Conservation (phyloP, 75 land plant species). For the Adiantum capillusveneris region DNA sequence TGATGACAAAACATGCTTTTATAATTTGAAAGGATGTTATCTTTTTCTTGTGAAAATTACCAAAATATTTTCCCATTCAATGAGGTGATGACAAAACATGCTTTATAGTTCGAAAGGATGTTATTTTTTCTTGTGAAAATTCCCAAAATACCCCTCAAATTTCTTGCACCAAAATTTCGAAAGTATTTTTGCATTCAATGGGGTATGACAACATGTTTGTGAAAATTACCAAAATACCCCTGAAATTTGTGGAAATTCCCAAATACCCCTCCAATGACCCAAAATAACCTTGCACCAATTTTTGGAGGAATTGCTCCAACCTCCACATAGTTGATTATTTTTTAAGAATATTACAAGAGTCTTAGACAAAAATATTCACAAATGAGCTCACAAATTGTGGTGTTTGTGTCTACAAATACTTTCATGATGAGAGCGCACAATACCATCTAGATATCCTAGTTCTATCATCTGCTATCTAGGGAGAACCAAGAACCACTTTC, state of each 20-base stretch:
- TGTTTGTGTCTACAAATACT: too few species aligned
- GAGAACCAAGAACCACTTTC: too few species aligned
- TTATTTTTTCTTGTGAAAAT: neutral
- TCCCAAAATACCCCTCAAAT: neutral
- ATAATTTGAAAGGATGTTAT: neutral
- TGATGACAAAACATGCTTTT: neutral
- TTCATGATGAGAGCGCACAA: too few species aligned
- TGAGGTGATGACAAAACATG: neutral
- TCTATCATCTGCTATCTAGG: too few species aligned
- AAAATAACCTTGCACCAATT: neutral
- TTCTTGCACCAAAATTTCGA: neutral
- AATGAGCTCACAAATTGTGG: too few species aligned
- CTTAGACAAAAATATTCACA: too few species aligned
- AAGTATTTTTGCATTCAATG: conserved; percentile 35
- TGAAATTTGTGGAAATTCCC: neutral
- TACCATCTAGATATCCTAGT: too few species aligned
- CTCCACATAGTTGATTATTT: too few species aligned
- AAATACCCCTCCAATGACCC: neutral
- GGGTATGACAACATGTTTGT: neutral
- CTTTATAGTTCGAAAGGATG: neutral
- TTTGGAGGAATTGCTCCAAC: too few species aligned
- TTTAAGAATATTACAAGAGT: too few species aligned
- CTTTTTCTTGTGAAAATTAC: neutral
- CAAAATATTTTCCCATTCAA: conserved; percentile 33
- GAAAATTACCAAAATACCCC: neutral